Base-by-base conservation (phyloP, 2,329 filamentous ascomycete genomes). In the Alternaria angustiovoidea region DNA sequence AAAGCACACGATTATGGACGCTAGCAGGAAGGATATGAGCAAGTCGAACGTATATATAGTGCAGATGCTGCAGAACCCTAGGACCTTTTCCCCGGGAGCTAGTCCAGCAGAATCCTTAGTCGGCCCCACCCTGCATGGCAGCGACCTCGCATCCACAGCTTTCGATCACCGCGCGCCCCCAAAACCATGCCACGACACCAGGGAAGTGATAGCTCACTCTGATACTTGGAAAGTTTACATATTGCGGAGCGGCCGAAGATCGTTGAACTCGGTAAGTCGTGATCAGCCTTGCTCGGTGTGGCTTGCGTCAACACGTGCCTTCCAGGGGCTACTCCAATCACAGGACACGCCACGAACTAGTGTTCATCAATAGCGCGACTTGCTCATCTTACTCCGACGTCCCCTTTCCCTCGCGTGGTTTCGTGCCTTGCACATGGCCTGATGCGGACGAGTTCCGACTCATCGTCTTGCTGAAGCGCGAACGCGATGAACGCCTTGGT, bases 271-370 rank as follows among this genome's bases (percentile, higher is more conserved):
- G 18, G 20, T 20, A 20, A 20, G 20, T 20, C 3, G 20, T 20
- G 20, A 20, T 20, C 20, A 20, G 20, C 3, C 9, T 18, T 12
- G 2, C 2, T 20, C 20, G 3, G 1, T 7, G 20, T 48, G 46
- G 46, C 46, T 36, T 34, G 46, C 46, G 30, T 34, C 30, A 7
- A n/a, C 46, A 48, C 46, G 46, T 36, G 46, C 46, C 22, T 24
- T 24, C 30, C 7, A 7, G 30, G 14, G 28, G 7, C 24, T 20
- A 18, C 30, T 20, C 46, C 46, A 48, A 48, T 48, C 46, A 48
- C 46, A 5, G 5, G 14, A 32, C 12, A 28, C 20, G 30, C 30
- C 22, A n/a, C 18, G 7, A 0, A 7, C n/a, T 34, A 2, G 2
- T 2, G 8, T 1, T 8, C 28, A 34, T 16, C 12, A 0, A 9